Evolutionary conservation across 2,329 filamentous ascomycete genomes (phyloP), one percentile per base, ranked within the genome.

Genomic region (Colletotrichum gloeosporioides): DNA sequence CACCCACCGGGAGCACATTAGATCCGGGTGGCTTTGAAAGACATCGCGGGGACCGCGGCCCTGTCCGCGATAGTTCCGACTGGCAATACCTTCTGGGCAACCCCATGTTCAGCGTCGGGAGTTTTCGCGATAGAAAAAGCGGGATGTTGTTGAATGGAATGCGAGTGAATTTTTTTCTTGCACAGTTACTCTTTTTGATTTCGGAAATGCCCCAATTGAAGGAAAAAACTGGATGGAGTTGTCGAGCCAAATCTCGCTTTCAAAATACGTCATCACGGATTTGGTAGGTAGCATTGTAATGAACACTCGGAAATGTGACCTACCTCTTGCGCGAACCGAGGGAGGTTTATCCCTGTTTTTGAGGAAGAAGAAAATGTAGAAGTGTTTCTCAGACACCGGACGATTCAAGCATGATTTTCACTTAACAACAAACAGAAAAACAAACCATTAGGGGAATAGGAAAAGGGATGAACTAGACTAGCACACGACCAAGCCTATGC

Each of bases 351-450:
- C 70, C 73, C 59, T 76, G 70, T 49, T 22, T 32, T 9, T 13
- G n/a, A 64, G 36, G 53, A 44, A 44, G 55, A 73, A 53, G 59
- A 73, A 61, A 69, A 39, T 15, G 22, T 44, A 39, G 27, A 16
- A 53, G 36, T 34, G 34, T 65, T 76, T 73, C 44, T 62, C 32
- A 76, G 31, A 76, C 74, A 74, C 64, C 49, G 70, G 70, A 74
- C 59, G 70, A 69, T 76, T 76, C 70, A 76, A 74, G 65, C 64
- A 65, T 69, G 59, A 64, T 36, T 36, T 32, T 31, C 27, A 55
- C 34, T 74, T 49, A 66, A 74, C 32, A 49, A 22, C 27, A 74
- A 74, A 69, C 70, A 69, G 29, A 27, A 61, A 68, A 67, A 67
- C 63, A 62, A 73, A 69, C 59, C 10, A 62, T 32, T 62, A 55